Evolutionary conservation across 257 asterid genomes (phyloP), one percentile per base, ranked within the genome.

Genomic region (Lithospermum erythrorhizon): DNA sequence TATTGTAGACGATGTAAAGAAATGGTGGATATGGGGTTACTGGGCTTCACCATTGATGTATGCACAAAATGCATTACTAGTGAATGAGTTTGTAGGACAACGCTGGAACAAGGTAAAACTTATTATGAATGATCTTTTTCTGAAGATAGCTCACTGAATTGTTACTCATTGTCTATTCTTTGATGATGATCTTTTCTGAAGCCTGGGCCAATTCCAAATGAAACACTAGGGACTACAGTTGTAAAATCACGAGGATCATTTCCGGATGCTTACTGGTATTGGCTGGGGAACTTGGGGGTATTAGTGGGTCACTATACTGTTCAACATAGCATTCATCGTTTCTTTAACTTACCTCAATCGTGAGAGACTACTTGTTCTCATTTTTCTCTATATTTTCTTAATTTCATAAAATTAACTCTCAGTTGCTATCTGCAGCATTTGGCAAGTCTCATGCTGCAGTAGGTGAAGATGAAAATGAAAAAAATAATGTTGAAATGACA

Each of bases 31-130:
- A 52, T 83, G 96, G 91, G 89, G 95, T 3, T 87, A 85, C 65
- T 87, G 93, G 93, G 7, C 66, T 53, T 87, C 96, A 16, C 93
- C 96, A 21, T 48, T 87, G 87, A 87, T 85, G 96, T 87, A 87
- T 61, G 95, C 76, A 57, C 89, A 85, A 62, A 83, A 81, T 54
- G 96, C 93, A 18, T 57, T 87, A 14, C 82, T 89, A 4, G 95
- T 87, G 68, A 87, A 87, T 61, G 96, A 87, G 65, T 87, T 81
- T 73, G 82, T 78, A 32, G 93, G 93, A 55, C 82, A 83, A 70
- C 81, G 91, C 60, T 87, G 96, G 96, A 75, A 76, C 69, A 85
- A 81, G 74, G 96, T 87, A 81, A 77, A 95, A 3, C 32, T 27
- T 24, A 60, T 18, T 25, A 19, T 63, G n/a, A 21, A 14, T 55